Evolutionary conservation across 208 protist genomes (phyloP), one percentile per base, ranked within the genome.

Genomic region (Trypanosoma scelopori): DNA sequence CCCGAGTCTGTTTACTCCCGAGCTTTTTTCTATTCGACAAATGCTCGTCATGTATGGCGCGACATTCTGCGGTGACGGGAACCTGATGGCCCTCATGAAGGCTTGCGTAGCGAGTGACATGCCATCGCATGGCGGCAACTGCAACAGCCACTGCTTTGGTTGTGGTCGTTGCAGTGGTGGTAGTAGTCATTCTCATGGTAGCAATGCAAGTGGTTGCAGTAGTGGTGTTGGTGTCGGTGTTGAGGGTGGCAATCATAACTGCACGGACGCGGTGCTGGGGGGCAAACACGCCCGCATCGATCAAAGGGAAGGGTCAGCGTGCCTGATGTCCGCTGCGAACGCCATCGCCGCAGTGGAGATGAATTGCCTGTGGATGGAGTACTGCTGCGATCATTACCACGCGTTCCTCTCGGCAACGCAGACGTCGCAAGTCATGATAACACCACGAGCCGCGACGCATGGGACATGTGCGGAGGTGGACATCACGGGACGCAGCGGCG

Each of bases 351-450:
- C 48, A 48, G 85, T 88, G 82, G 78, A 85, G 56, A 52, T 58
- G 28, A 88, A 91, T 64, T 82, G 81, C 43, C 57, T 82, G 22
- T 91, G 85, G 85, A 82, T 87, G 57, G 75, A 81, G 20, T 91
- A 91, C 67, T 85, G 74, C 68, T 76, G 72, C 57, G 75, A 74
- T 50, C 70, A 88, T 76, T 85, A 74, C 46, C 71, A 85, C 15
- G 46, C 48, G 18, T 88, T 87, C 47, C 51, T 91, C 12, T 63
- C 70, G 12, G 70, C 67, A 41, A 51, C 66, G 51, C 51, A 59
- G 9, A 42, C 53, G 42, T 25, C 42, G 22, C 28, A 65, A 30
- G 25, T 20, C 52, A 76, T 1, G 39, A 50, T n/a, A 43, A 53
- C 20, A 56, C 74, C 72, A 18, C 64, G 25, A 32, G 39, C 55